Conservation (phyloP, 306 rosid species). For the Lathyrus oleraceus region DNA sequence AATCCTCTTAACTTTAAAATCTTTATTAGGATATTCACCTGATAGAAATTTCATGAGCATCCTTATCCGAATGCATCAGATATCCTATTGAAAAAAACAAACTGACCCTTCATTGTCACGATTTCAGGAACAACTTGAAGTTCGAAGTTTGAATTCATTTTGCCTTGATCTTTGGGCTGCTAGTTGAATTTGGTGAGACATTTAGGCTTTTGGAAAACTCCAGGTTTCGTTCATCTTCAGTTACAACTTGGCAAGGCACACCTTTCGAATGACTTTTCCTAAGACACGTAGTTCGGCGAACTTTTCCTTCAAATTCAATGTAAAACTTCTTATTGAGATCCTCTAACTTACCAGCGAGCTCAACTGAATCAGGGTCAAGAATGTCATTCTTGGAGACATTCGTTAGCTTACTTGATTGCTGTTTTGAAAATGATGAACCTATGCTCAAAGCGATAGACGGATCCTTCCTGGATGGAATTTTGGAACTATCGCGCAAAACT, state of each 20-base stretch:
- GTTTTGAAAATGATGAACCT: conserved; percentile 28
- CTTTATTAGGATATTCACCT: conserved; percentile 49
- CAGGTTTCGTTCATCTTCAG: conserved; percentile 50
- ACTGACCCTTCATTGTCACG: conserved; percentile 43
- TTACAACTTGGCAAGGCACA: conserved; percentile 46
- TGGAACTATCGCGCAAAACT: conserved; percentile 47
- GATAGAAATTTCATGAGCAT: conserved; percentile 47
- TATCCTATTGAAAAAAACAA: conserved; percentile 62
- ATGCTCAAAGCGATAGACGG: conserved; percentile 31
- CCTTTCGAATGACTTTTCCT: conserved; percentile 73
- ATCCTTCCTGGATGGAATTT: conserved; percentile 38
- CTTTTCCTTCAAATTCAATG: conserved; percentile 33
- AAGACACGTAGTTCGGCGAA: conserved; percentile 33
- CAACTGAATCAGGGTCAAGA: conserved; percentile 43
- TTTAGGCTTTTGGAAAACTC: conserved; percentile 40
- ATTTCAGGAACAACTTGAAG: conserved; percentile 41
- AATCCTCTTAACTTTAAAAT: conserved; percentile 72
- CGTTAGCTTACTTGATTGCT: conserved; percentile 38
- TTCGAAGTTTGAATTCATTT: conserved; percentile 30
- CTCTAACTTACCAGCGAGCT: conserved; percentile 43
- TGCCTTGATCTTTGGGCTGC: conserved; percentile 42
- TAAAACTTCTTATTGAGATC: conserved; percentile 41
- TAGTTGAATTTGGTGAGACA: conserved; percentile 33
- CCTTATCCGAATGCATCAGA: conserved; percentile 50
- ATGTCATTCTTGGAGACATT: conserved; percentile 30